phyloP scores from a whole-genome alignment of 2,329 filamentous ascomycete species.

The Emydomyces testavorans region DNA sequence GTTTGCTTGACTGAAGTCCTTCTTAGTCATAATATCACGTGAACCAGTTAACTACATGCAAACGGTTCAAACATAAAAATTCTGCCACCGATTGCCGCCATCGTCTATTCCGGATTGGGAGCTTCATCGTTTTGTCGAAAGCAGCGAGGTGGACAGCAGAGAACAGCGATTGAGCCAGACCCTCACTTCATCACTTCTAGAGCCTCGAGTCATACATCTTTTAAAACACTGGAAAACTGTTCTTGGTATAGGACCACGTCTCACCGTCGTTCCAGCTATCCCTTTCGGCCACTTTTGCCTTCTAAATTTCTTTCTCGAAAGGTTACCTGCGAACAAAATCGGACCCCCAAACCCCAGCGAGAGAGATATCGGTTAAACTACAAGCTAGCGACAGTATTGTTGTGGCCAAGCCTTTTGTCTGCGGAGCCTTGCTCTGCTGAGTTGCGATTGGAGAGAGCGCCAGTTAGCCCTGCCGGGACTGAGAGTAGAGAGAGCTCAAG shows the following conservation, averaged over 20 bases:
- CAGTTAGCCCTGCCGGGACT: neutral
- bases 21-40: neutral
- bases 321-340: no score
- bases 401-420: no score
- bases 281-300: no score
- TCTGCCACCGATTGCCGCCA: conserved; percentile 10
- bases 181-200: neutral
- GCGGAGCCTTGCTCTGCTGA: neutral
- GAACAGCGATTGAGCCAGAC: neutral
- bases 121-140: conserved; percentile 1
- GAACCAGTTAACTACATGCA: neutral
- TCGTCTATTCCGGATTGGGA: conserved; percentile 1
- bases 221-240: no score
- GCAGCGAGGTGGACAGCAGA: neutral
- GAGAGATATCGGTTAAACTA: no score
- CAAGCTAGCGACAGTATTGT: no score
- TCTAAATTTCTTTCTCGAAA: no score
- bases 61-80: conserved; percentile 10
- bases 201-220: no score
- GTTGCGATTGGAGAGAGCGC: neutral
- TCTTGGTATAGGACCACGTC: no score
- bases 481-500: conserved; percentile 39
- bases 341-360: neutral
- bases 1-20: neutral
- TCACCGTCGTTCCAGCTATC: no score